Percentiles rank a stretch among this genome's conserved stretches.
These are phyloP conservation scores for Strobilomyces confusus DNA, from an alignment of 768 basidiomycete species.

Conservation along the genomic window DNA sequence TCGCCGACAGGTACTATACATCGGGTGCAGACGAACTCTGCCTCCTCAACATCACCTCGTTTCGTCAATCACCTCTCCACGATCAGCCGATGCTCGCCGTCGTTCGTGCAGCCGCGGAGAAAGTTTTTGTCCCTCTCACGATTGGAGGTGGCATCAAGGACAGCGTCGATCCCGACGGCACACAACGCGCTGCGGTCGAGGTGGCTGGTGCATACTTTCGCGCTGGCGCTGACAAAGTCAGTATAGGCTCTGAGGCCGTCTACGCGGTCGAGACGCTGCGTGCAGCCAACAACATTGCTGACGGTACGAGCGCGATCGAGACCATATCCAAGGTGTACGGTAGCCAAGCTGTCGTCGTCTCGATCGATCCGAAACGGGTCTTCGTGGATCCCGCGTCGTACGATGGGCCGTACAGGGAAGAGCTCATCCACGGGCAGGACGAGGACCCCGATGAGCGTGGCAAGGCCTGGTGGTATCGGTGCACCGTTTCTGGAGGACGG, in stretches of 20 bases:
- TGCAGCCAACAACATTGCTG: conserved; percentile 43
- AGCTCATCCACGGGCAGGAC: conserved; percentile 48
- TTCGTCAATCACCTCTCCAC: conserved; percentile 90
- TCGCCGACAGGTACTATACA: conserved; percentile 80
- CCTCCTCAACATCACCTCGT: conserved; percentile 98
- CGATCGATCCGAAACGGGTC: conserved; percentile 86
- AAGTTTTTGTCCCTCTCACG: conserved; percentile 94
- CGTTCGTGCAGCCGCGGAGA: conserved; percentile 83
- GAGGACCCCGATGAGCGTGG: conserved; percentile 53
- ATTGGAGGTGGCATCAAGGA: conserved; percentile 99
- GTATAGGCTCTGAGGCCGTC: conserved; percentile 95
- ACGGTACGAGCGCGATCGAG: conserved; percentile 87
- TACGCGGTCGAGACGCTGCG: conserved; percentile 85
- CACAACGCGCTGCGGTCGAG: conserved; percentile 79
- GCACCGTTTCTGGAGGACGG: conserved; percentile 93
- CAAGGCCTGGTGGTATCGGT: conserved; percentile 98
- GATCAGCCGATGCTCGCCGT: conserved; percentile 99
- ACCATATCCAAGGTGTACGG: conserved; percentile 89
- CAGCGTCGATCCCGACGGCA: conserved; percentile 92
- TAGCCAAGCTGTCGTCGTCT: conserved; percentile 96
- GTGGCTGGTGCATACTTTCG: conserved; percentile 96
- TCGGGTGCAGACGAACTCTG: conserved; percentile 95
- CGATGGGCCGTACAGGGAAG: conserved; percentile 62
- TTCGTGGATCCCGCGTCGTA: conserved; percentile 69
- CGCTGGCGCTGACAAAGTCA: conserved; percentile 97